Conservation (phyloP, 2,329 filamentous ascomycete genomes). For the Penicillium sp. region DNA sequence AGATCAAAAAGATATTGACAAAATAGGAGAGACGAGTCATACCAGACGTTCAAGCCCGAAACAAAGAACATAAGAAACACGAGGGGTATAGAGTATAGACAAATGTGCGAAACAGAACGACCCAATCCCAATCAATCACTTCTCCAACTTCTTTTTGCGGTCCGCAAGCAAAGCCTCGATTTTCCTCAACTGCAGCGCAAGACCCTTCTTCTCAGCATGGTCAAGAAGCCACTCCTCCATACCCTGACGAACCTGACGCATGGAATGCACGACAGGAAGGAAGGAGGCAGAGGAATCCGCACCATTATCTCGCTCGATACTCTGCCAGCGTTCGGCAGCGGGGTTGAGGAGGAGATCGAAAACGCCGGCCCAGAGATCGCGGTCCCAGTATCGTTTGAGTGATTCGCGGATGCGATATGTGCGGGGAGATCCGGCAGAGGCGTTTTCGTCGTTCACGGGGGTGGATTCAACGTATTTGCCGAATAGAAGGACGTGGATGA, state of each 20-base stretch:
- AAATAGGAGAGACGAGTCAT: background rate
- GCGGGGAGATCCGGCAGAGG: slow-evolving; percentile 33
- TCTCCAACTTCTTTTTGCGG: slow-evolving; percentile 43
- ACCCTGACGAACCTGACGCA: slow-evolving; percentile 68
- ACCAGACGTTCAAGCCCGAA: background rate
- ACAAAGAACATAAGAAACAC: background rate
- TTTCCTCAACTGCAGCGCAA: slow-evolving; percentile 58
- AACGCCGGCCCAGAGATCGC: slow-evolving; percentile 79
- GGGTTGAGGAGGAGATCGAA: slow-evolving; percentile 90
- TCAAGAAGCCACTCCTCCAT: slow-evolving; percentile 84
- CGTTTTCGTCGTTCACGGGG: slow-evolving; percentile 24
- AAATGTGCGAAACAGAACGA: background rate
- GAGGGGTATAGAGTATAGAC: slow-evolving; percentile 10
- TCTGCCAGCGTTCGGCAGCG: slow-evolving; percentile 56
- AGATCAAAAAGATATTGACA: background rate
- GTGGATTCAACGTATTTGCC: slow-evolving; percentile 90
- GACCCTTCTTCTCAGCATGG: slow-evolving; percentile 77
- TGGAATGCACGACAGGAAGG: slow-evolving; percentile 72
- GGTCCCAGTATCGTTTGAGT: slow-evolving; percentile 96
- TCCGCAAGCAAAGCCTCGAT: slow-evolving; percentile 70
- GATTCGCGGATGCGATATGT: slow-evolving; percentile 79
- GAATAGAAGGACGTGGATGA: slow-evolving; percentile 85
- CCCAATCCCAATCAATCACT: slow-evolving; percentile 16
- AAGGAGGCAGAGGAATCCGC: slow-evolving; percentile 27
- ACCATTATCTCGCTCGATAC: slow-evolving; percentile 53